These are phyloP conservation scores for Pseudoneurospora amorphoporcata DNA, from an alignment of 495 filamentous ascomycete species.

Conservation along the genomic window DNA sequence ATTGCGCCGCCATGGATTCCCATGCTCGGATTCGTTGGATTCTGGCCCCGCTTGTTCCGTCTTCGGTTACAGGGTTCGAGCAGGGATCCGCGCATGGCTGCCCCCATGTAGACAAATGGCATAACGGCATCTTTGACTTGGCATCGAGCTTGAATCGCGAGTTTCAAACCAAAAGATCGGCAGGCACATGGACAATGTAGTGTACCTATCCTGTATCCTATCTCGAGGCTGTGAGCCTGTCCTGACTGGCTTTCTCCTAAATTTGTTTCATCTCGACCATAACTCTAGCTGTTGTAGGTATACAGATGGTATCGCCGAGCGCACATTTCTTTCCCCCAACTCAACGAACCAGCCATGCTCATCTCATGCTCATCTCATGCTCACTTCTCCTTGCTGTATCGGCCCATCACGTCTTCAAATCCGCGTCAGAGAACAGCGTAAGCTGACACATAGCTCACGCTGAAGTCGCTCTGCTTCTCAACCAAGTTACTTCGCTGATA, in stretches of 20 bases:
- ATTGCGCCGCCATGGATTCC: neutral
- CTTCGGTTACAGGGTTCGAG: neutral
- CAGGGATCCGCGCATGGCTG: neutral
- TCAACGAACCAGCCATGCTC: neutral
- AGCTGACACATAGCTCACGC: constrained; percentile 88
- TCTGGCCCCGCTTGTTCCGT: neutral
- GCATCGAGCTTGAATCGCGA: neutral
- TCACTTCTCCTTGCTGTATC: neutral
- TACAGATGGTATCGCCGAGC: neutral
- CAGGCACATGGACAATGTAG: constrained; percentile 9
- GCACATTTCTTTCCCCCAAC: neutral
- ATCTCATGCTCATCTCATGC: no score
- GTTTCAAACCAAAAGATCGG: constrained; percentile 26
- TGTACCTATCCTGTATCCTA: no score
- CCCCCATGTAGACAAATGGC: neutral
- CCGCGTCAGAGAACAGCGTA: constrained; percentile 49
- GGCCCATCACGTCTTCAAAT: neutral
- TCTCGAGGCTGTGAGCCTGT: neutral
- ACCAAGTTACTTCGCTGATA: constrained; percentile 86
- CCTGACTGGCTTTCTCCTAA: neutral
- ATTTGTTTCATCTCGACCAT: neutral
- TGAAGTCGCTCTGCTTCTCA: constrained; percentile 62
- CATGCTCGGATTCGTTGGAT: neutral
- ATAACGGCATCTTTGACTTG: neutral
- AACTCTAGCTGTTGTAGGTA: neutral